Base-by-base conservation (phyloP, 805 yeast genomes). In the Ogataea henricii region DNA sequence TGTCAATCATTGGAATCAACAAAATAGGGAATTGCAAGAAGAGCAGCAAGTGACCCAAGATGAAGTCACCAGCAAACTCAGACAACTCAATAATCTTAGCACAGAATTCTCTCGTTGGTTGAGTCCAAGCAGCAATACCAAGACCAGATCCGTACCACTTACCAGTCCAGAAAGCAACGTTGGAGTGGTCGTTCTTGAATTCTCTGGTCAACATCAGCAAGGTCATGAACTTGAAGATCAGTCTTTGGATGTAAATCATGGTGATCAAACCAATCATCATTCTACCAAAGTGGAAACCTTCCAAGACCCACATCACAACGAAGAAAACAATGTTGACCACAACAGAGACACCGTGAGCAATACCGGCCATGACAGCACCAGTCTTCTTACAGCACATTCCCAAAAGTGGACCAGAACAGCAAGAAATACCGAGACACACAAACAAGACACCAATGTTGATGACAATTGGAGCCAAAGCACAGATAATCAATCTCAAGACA, bases 151-250 rank as follows among this genome's bases (percentile, higher is more conserved):
- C 94, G 69, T 91, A 90, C 99, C 99, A 94, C 72, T 90, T 91
- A 79, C 99, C 99, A 49, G 96, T 88, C 99, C 99, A 94, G 95
- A 96, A 94, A 23, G 99, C 98, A 60, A 96, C 87, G 75, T 94
- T 94, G 30, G 98, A 77, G 65, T 85, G 89, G 72, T 92, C 97
- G 62, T 87, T 88, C 83, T 89, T 89, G 78, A 90, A 90, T 74
- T 94, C 99, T 77, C 99, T 84, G 45, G 97, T 89, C 65, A 95
- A 76, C 70, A 84, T 73, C 57, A 82, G 70, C 45, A 85, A 74
- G 9, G 96, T 88, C 77, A 94, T 76, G 60, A 85, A 67, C 77
- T 90, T 90, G 81, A 92, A 87, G 57, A 94, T 68, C 45, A 87
- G 71, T 74, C 97, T 84, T 77, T 95, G 96, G 62, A 88, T 74